These are phyloP conservation scores for Thalia dealbata DNA, from an alignment of 176 grass and related monocot species.

Conservation along the genomic window DNA sequence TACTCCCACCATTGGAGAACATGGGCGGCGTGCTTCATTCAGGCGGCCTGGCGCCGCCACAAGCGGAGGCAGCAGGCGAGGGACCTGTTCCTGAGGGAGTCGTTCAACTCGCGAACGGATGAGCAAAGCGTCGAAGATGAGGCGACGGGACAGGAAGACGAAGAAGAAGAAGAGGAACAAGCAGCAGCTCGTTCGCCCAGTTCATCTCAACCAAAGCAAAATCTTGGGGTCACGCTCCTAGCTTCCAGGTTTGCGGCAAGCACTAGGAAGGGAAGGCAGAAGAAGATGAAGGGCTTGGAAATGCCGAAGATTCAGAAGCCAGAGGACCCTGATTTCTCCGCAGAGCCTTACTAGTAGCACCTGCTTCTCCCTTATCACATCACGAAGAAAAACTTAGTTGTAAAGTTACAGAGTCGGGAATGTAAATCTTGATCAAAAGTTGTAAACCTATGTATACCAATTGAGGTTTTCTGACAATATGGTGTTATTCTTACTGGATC, in stretches of 20 bases:
- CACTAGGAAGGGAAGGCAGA: constrained; percentile 4
- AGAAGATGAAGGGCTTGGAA: constrained; percentile 1
- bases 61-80: constrained; percentile 61
- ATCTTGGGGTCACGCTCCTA: constrained; percentile 4
- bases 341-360: constrained; percentile 65
- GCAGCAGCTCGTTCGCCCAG: constrained; percentile 13
- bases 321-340: constrained; percentile 77
- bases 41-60: constrained; percentile 77
- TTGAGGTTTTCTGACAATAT: not conserved
- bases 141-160: constrained; percentile 28
- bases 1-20: constrained; percentile 81
- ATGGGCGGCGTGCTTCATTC: constrained; percentile 88
- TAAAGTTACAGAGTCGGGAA: not conserved
- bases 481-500: not conserved
- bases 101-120: constrained; percentile 44
- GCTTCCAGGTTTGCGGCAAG: constrained; percentile 2
- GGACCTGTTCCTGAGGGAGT: constrained; percentile 56
- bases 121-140: constrained; percentile 27
- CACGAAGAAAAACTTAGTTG: not conserved
- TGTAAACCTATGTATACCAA: not conserved
- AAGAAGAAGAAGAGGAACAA: constrained; percentile 31
- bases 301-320: constrained; percentile 71
- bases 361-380: not conserved
- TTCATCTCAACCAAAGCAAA: constrained; percentile 9
- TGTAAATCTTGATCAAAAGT: not conserved